Evolutionary conservation across 2,329 filamentous ascomycete genomes (phyloP).

Genomic region (Penicillium sp.): DNA sequence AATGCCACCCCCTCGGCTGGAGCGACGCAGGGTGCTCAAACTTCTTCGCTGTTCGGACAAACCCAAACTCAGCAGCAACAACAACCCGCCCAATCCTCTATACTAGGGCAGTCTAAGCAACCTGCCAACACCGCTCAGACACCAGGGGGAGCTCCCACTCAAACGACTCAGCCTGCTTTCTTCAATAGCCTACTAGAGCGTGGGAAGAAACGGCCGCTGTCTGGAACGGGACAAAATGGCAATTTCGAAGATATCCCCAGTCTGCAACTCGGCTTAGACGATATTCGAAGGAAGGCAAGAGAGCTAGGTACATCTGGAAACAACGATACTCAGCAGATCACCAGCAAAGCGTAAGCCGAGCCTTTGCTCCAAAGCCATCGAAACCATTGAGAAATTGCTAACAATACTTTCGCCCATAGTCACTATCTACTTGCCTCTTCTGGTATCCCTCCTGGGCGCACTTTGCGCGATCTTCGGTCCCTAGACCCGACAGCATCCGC

Average conservation of each 20-base stretch:
- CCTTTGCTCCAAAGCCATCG: background rate
- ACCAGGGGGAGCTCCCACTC: slow-evolving; percentile 31
- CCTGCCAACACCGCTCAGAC: slow-evolving; percentile 26
- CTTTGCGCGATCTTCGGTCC: slow-evolving; percentile 82
- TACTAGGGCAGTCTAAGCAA: slow-evolving; percentile 33
- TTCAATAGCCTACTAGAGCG: slow-evolving; percentile 68
- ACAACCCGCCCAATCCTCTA: slow-evolving; percentile 31
- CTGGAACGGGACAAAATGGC: slow-evolving; percentile 60
- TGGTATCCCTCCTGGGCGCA: slow-evolving; percentile 83
- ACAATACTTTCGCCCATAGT: slow-evolving; percentile 48
- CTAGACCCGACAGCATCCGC: slow-evolving; percentile 71
- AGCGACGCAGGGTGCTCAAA: slow-evolving; percentile 12
- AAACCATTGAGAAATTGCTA: background rate
- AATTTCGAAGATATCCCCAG: slow-evolving; percentile 79
- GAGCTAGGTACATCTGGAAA: slow-evolving; percentile 72
- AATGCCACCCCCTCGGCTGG: slow-evolving; percentile 22
- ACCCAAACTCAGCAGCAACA: slow-evolving; percentile 26
- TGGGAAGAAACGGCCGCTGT: slow-evolving; percentile 69
- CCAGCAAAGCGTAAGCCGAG: slow-evolving; percentile 58
- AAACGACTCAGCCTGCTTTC: slow-evolving; percentile 59
- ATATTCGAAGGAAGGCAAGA: slow-evolving; percentile 77
- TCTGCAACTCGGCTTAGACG: slow-evolving; percentile 87
- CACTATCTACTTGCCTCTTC: slow-evolving; percentile 94
- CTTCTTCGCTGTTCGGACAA: slow-evolving; percentile 28
- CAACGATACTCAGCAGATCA: slow-evolving; percentile 48